Evolutionary conservation across 805 yeast genomes (phyloP).

Genomic region (Priceomyces fermenticarens): DNA sequence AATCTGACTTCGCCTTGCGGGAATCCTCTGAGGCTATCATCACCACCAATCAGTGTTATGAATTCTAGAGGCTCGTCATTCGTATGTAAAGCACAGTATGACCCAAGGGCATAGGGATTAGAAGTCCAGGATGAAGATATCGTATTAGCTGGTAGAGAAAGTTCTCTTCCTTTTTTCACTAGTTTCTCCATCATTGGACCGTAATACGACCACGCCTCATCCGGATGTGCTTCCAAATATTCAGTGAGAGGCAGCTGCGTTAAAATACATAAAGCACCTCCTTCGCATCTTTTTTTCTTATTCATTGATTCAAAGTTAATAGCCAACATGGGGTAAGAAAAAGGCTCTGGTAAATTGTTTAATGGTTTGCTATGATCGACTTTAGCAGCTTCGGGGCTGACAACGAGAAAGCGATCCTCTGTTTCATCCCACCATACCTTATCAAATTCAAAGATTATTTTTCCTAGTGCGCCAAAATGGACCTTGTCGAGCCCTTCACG

Average conservation of each 20-base stretch:
- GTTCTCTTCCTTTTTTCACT: conserved; percentile 11
- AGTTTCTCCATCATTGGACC: conserved; percentile 47
- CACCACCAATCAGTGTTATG: conserved; percentile 56
- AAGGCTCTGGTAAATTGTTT: conserved; percentile 35
- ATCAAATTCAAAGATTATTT: conserved; percentile 41
- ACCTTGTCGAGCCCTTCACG: conserved; percentile 18
- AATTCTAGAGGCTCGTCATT: conserved; percentile 68
- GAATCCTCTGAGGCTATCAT: conserved; percentile 23
- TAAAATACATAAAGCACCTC: conserved; percentile 59
- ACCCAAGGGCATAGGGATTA: conserved; percentile 77
- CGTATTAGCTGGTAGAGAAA: conserved; percentile 33
- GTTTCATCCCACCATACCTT: conserved; percentile 41
- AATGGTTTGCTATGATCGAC: conserved; percentile 5
- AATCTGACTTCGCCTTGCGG: conserved; percentile 58
- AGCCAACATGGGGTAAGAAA: conserved; percentile 61
- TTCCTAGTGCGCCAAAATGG: conserved; percentile 41
- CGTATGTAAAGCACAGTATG: conserved; percentile 70
- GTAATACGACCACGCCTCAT: conserved; percentile 54
- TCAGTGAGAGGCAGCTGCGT: conserved; percentile 74
- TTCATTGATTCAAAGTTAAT: conserved; percentile 55
- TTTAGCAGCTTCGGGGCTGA: conserved; percentile 1
- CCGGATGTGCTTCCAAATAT: conserved; percentile 49
- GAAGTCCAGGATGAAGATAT: conserved; percentile 67
- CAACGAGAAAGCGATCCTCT: conserved; percentile 39
- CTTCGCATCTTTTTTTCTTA: conserved; percentile 13